Evolutionary conservation across 2,329 filamentous ascomycete species (phyloP), one percentile per base, ranked within the genome.

Genomic region (Ceratocystiopsis brevicomis): DNA sequence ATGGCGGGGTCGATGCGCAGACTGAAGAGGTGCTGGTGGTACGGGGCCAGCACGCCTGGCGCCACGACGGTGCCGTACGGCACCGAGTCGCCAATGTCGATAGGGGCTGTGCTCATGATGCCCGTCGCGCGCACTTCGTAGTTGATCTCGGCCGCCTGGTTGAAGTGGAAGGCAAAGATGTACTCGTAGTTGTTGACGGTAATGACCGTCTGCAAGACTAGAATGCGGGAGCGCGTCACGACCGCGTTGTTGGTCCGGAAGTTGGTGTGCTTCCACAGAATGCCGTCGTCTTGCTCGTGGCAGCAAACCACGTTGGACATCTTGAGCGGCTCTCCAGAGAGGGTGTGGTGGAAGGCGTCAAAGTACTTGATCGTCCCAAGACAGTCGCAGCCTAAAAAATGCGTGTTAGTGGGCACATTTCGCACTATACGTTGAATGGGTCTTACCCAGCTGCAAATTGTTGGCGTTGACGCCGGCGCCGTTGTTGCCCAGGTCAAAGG

Each of bases 211-310:
- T 82, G 77, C 4, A 82, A 58, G 0, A 81, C 73, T 1, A 83
- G 60, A 48, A 78, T 68, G 2, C 78, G 64, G 42, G 65, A 62
- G 6, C 78, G 65, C 0, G 69, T 68, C 0, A 79, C 72, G 0
- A 73, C 70, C 0, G 74, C 72, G 15, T 71, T 63, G 10, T 65
- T 64, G 0, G 74, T 81, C 12, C 76, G 65, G 58, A 66, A 76
- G 57, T 81, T 79, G n/a, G 76, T 68, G 58, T 82, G 78, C 54
- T 82, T 81, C 75, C 76, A 81, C 21, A 70, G 65, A 39, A 83
- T 77, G 1, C 78, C 78, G 6, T 39, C 42, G 37, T 45, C 43
- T 10, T 41, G 36, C 19, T 45, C 43, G 39, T 45, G 70, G 50
- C 70, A 68, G 52, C 59, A 68, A 5, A 62, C 53, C 45, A 73